Evolutionary conservation across 225 moss, liverwort and hornwort species (phyloP), one percentile per base, ranked within the genome.

Genomic region (Sphagnum tenellum): DNA sequence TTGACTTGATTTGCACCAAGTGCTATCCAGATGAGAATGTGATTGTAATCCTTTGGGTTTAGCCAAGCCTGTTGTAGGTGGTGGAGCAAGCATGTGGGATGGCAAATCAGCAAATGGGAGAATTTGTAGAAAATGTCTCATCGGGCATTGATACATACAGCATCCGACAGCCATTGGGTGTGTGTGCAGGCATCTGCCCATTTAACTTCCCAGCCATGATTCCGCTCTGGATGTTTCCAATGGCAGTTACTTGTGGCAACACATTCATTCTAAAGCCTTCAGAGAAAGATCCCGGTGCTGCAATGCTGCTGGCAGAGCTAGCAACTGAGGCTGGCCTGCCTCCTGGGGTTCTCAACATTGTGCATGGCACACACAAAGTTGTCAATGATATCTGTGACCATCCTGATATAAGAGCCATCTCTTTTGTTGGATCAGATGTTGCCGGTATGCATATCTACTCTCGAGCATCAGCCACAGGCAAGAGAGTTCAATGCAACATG

Each of bases 121-220:
- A 95, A 73, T 95, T 73, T 44, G 74, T 95, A 46, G 95, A 95
- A 72, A 92, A 95, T 64, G 95, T 95, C 1, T 90, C 90, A 3
- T 56, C 47, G 8, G 84, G 84, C 8, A 84, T 84, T 10, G 84
- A 95, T 70, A 81, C 94, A 2, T 95, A 92, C 72, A 95, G 94
- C 74, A 89, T 95, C 68, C 83, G 91, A 47, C 94, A 95, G 74
- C 94, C 94, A 13, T 69, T 95, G 45, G 94, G 94, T 49, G 89
- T 95, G 2, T 95, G 94, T 72, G 91, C 91, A 49, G 94, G 94
- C 44, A 77, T 95, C 64, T 95, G 94, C 66, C 94, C 94, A 9
- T 95, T 95, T 75, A 95, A 95, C 70, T 95, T 95, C 64, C 94
- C 94, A 44, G 94, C 94, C 59, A 95, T 95, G 94, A 95, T 95